Evolutionary conservation across 306 rosid species (phyloP).

Genomic region (Rosa multiflora): DNA sequence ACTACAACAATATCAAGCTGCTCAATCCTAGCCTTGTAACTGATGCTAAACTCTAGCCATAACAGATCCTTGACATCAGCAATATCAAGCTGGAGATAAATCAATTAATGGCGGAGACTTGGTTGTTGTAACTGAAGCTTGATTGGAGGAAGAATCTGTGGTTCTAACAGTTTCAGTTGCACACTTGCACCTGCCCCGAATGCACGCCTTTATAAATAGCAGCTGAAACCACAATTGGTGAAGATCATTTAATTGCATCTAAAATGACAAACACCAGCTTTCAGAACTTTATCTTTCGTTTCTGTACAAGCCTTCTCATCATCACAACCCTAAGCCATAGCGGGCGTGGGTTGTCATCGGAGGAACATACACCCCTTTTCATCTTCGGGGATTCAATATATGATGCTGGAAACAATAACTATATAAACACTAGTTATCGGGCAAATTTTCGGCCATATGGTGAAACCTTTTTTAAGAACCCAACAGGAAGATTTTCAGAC

Average conservation of each 20-base stretch:
- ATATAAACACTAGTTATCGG: slow-evolving; percentile 16
- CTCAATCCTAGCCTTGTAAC: too few relatives aligned
- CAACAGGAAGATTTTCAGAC: slow-evolving; percentile 48
- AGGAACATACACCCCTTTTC: slow-evolving; percentile 25
- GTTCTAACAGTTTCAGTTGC: too few relatives aligned
- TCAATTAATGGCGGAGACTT: too few relatives aligned
- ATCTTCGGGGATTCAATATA: slow-evolving; percentile 63
- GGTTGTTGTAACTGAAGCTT: too few relatives aligned
- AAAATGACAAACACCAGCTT: neutral
- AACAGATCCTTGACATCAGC: too few relatives aligned
- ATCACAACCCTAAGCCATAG: slow-evolving; percentile 9
- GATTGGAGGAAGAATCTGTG: too few relatives aligned
- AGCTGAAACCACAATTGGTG: neutral
- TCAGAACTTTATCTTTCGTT: neutral
- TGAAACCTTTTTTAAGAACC: slow-evolving; percentile 38
- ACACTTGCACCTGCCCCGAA: neutral
- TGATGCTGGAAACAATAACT: slow-evolving; percentile 60
- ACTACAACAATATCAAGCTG: too few relatives aligned
- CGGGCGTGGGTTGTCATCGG: neutral
- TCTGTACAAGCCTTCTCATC: neutral
- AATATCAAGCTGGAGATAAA: too few relatives aligned
- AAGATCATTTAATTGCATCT: neutral
- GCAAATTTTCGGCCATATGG: slow-evolving; percentile 49
- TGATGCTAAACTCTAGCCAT: too few relatives aligned
- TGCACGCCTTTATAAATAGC: neutral